Evolutionary conservation across 495 filamentous ascomycete species (phyloP).

Genomic region (Xylaria acuta): DNA sequence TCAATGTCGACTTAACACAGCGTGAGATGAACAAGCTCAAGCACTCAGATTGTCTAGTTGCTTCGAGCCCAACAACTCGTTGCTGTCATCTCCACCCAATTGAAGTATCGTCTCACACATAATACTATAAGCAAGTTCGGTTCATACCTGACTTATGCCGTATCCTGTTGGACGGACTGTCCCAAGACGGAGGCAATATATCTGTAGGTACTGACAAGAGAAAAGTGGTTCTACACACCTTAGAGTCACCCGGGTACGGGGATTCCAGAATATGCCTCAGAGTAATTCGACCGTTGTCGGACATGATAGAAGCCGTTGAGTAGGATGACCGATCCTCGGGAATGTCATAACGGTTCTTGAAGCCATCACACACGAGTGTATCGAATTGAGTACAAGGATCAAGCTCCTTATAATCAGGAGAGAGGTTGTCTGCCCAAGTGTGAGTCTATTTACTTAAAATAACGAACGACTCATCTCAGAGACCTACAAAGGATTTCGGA

Average conservation of each 20-base stretch:
- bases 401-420: constrained; percentile 65
- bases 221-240: constrained; percentile 31
- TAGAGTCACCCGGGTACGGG: constrained; percentile 53
- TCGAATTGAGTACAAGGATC: constrained; percentile 77
- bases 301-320: constrained; percentile 65
- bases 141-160: neutral
- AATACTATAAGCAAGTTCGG: neutral
- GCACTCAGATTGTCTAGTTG: neutral
- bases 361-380: constrained; percentile 70
- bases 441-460: constrained; percentile 20
- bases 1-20: neutral
- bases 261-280: constrained; percentile 71
- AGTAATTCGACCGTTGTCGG: constrained; percentile 61
- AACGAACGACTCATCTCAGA: neutral
- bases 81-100: neutral
- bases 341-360: constrained; percentile 68
- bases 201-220: neutral
- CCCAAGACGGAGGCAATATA: neutral
- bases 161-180: neutral
- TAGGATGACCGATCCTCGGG: constrained; percentile 68
- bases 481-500: constrained; percentile 66
- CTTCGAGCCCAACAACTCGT: neutral
- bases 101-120: neutral
- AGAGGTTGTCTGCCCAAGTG: constrained; percentile 55
- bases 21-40: neutral